phyloP scores from a whole-genome alignment of 768 basidiomycete species.

The Clitopilus passeckerianus region DNA sequence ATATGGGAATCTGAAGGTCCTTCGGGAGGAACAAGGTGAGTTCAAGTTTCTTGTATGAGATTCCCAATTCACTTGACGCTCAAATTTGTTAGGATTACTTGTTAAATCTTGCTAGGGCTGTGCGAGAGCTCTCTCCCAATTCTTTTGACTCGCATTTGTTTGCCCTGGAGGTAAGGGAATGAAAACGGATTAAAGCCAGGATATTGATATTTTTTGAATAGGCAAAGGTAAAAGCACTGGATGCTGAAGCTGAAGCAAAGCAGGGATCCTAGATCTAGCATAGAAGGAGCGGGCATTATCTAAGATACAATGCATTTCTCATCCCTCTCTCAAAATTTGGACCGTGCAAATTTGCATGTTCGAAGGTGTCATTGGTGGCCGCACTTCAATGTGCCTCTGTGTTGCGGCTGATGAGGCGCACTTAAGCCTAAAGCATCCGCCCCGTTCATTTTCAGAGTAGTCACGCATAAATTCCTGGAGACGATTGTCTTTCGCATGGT shows the following conservation, averaged over 20 bases:
- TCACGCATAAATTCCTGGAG: neutral
- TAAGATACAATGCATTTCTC: too few species aligned
- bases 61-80: neutral
- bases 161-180: slow-evolving; percentile 62
- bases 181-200: neutral
- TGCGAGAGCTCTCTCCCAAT: slow-evolving; percentile 68
- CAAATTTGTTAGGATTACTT: slow-evolving; percentile 67
- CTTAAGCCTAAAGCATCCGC: too few species aligned
- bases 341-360: neutral
- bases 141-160: slow-evolving; percentile 75
- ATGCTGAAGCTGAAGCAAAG: neutral
- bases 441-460: too few species aligned
- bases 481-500: neutral
- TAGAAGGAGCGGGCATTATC: too few species aligned
- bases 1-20: slow-evolving; percentile 81
- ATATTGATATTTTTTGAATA: neutral
- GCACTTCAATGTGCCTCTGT: too few species aligned
- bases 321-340: neutral
- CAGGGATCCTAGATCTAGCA: neutral
- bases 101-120: slow-evolving; percentile 67
- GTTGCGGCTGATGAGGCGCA: too few species aligned
- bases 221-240: neutral
- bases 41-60: neutral
- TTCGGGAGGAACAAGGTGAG: slow-evolving; percentile 81
- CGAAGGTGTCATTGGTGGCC: neutral